These are phyloP conservation scores for Trichoderma erinaceum DNA, from an alignment of 495 filamentous ascomycete species.

Conservation along the genomic window DNA sequence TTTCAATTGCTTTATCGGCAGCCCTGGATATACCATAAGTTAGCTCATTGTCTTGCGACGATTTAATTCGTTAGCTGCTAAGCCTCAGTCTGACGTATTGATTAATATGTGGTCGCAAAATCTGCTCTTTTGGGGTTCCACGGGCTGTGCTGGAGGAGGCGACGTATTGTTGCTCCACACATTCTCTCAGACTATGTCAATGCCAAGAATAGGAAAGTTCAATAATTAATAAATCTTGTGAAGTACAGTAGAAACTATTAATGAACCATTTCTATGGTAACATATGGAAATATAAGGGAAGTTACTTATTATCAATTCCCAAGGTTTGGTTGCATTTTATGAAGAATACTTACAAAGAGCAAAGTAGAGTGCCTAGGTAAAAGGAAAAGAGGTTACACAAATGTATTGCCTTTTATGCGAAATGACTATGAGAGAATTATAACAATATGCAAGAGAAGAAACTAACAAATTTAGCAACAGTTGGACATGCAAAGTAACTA, in stretches of 20 bases:
- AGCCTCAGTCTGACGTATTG: neutral
- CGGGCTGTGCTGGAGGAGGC: neutral
- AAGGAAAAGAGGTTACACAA: neutral
- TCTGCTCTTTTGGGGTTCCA: neutral
- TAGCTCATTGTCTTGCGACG: neutral
- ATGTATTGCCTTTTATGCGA: too few species aligned
- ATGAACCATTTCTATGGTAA: too few species aligned
- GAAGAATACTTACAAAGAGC: too few species aligned
- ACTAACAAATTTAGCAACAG: too few species aligned
- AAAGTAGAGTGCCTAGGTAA: neutral
- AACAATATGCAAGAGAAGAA: too few species aligned
- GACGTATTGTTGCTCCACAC: neutral
- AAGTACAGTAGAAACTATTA: too few species aligned
- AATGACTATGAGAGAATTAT: too few species aligned
- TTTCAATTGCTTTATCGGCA: neutral
- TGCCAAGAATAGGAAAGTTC: neutral
- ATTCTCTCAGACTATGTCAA: neutral
- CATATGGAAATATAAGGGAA: too few species aligned
- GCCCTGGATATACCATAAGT: neutral
- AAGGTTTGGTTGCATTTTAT: too few species aligned
- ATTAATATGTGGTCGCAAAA: neutral
- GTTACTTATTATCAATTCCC: too few species aligned
- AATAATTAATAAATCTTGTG: too few species aligned
- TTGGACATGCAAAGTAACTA: too few species aligned
- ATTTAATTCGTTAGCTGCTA: neutral